Evolutionary conservation across 805 yeast genomes (phyloP), one percentile per base, ranked within the genome.

Genomic region (Wickerhamiella allomyrinae): DNA sequence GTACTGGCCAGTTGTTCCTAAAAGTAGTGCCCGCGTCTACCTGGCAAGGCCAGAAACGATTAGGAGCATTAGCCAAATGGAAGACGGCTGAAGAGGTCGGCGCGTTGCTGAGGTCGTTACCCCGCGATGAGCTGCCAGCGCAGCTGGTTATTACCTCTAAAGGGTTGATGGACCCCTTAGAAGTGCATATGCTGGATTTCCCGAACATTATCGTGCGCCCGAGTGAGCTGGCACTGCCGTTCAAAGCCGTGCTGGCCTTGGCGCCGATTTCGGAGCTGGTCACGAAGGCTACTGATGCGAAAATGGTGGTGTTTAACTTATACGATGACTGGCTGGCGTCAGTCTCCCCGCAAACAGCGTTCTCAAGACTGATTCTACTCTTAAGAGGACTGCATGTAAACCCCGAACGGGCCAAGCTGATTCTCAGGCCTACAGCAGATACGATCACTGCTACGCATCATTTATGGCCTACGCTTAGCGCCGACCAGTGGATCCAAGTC

Each of bases 1-100:
- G 77, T 50, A 74, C 87, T 1, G 98, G 98, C 27, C 95, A 87
- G 56, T 61, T 91, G 40, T 86, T 82, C 56, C 67, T 91, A 60
- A 85, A 84, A 56, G 74, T 91, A 42, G 84, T 91, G 45, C 97
- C 89, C 55, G 84, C 94, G 0, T 81, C 94, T 5, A 94, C 85
- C 2, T 91, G 95, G 93, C 79, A 94, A 3, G 99, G 99, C 15
- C 97, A 91, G 59, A 87, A 85, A 55, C 79, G 96, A 53, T 69
- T 89, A 46, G 79, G 91, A 22, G 96, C 91, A 56, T 64, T 91
- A 49, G 87, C 97, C 1, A 91, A 91, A 57, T 91, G 98, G 98
- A 91, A 89, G 58, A 78, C 97, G 1, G 97, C 98, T 0, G 99
- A 91, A 61, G 97, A 89, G 60, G 94, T 85, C 19, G 89, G 95